These are phyloP conservation scores for Salix suchowensis DNA, from an alignment of 345 rosid species.

Conservation along the genomic window DNA sequence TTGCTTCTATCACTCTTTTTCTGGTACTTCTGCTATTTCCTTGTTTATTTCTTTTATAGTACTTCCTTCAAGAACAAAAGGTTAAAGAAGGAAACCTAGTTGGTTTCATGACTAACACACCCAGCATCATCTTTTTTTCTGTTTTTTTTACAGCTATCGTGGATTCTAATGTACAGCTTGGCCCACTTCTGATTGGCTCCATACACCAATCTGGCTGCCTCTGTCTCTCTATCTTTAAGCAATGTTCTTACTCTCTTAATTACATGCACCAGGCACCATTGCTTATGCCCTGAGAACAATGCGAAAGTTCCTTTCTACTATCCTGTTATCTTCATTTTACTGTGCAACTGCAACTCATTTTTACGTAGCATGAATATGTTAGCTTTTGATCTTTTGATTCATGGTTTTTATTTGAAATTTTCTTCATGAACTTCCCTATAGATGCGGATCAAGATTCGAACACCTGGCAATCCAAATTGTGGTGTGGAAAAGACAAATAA, in stretches of 20 bases:
- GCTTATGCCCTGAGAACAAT: slow-evolving; percentile 14
- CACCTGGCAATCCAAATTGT: neutral
- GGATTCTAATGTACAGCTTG: slow-evolving; percentile 95
- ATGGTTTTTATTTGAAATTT: slow-evolving; percentile 9
- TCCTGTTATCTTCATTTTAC: slow-evolving; percentile 3
- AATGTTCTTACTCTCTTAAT: neutral
- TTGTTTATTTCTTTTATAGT: neutral
- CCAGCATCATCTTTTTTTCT: slow-evolving; percentile 11
- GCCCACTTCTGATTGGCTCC: slow-evolving; percentile 56
- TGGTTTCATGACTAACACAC: slow-evolving; percentile 10
- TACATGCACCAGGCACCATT: slow-evolving; percentile 23
- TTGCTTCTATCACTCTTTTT: slow-evolving; percentile 81
- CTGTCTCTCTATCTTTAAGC: neutral
- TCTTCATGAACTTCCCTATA: neutral
- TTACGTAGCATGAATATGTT: slow-evolving; percentile 18
- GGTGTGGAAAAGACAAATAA: slow-evolving; percentile 1
- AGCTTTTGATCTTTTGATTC: slow-evolving; percentile 3
- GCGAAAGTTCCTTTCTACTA: slow-evolving; percentile 7
- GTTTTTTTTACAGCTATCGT: slow-evolving; percentile 61
- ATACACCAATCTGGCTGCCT: slow-evolving; percentile 12
- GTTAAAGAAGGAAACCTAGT: neutral
- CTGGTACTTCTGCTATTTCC: slow-evolving; percentile 48
- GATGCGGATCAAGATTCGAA: slow-evolving; percentile 4
- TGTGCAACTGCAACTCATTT: slow-evolving; percentile 18
- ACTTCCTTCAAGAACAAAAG: neutral